Base-by-base conservation (phyloP, 371 early-diverging fungal genomes). In the Saksenaea oblongispora region DNA sequence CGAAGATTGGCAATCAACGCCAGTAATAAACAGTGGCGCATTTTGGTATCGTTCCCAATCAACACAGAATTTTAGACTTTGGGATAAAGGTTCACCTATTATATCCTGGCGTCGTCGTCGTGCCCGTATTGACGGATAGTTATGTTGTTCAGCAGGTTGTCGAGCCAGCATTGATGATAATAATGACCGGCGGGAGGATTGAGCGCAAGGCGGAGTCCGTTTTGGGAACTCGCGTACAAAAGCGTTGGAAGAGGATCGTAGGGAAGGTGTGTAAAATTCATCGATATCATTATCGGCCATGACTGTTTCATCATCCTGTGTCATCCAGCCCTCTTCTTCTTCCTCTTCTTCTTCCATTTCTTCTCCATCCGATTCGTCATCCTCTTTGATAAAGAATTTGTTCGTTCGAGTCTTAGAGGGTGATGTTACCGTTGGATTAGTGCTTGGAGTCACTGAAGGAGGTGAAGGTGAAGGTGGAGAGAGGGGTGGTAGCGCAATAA, bases 21-120 rank as follows among this genome's bases (percentile, higher is more conserved):
- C 44, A 18, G 34, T 17, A 18, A 31, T 24, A 54, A 22, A 44
- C 2, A 57, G 47, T 14, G 24, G 31, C 24, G 41, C 34, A 51
- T 69, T 69, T 58, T 69, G 70, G 13, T 31, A 59, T 22, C 62
- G 61, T 59, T 69, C 70, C 70, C 70, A 69, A 31, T 69, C 65
- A 26, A 69, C 65, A 35, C 65, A 69, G 15, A 53, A 24, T 28
- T 54, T 34, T 10, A 70, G 53, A 42, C 66, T 70, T 22, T 58
- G 34, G 2, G 70, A 65, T 44, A 70, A 47, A 47, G 51, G 37
- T n/a, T 60, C 61, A 5, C 27, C 17, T 1, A 13, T 37, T 34
- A 10, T 27, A 56, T 31, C 47, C 22, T 39, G 27, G 7, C 44
- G 56, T 27, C 37, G 27, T 39, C 61, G 54, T 56, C 66, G 61